Evolutionary conservation across 352 stramenopile species (phyloP).

Genomic region (Pythium plurisporium): DNA sequence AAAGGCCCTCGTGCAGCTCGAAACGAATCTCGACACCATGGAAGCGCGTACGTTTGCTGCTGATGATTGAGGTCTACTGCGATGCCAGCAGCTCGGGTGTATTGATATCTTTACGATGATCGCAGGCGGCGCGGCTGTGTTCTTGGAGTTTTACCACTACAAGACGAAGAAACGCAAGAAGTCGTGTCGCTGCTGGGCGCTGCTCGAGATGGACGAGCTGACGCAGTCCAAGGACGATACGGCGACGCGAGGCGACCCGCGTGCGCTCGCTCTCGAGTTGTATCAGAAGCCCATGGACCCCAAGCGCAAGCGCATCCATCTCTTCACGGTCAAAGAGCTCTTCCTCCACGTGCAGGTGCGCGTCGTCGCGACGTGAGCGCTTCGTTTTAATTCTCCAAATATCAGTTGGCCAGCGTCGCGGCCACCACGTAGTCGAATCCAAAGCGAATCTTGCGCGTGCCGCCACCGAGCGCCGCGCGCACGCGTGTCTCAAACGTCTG

Average conservation of each 20-base stretch:
- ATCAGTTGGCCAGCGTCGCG: conserved; percentile 17
- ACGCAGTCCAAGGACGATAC: not conserved
- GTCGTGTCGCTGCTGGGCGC: conserved; percentile 65
- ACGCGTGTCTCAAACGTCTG: conserved; percentile 36
- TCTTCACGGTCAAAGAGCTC: conserved; percentile 73
- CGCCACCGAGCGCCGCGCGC: not conserved
- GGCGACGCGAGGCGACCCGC: not conserved
- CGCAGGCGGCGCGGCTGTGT: conserved; percentile 49
- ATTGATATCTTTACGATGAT: too few relatives aligned
- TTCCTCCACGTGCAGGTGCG: conserved; percentile 53
- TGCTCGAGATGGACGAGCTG: conserved; percentile 72
- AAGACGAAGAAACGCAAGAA: conserved; percentile 77
- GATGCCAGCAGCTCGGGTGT: too few relatives aligned
- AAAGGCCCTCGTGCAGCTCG: conserved; percentile 36
- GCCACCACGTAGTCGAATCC: conserved; percentile 86
- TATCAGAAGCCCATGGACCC: conserved; percentile 72
- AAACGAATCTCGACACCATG: conserved; percentile 45
- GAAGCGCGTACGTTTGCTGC: conserved; percentile 37
- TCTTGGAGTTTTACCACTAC: conserved; percentile 75
- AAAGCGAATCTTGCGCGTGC: conserved; percentile 29
- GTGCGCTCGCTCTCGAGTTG: conserved; percentile 44
- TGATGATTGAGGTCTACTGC: too few relatives aligned
- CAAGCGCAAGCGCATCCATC: conserved; percentile 56
- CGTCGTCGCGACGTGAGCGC: conserved; percentile 17
- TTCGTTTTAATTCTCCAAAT: not conserved